Conservation (phyloP, 202 grass and related monocot genomes). For the Cymbopogon flexuosus region DNA sequence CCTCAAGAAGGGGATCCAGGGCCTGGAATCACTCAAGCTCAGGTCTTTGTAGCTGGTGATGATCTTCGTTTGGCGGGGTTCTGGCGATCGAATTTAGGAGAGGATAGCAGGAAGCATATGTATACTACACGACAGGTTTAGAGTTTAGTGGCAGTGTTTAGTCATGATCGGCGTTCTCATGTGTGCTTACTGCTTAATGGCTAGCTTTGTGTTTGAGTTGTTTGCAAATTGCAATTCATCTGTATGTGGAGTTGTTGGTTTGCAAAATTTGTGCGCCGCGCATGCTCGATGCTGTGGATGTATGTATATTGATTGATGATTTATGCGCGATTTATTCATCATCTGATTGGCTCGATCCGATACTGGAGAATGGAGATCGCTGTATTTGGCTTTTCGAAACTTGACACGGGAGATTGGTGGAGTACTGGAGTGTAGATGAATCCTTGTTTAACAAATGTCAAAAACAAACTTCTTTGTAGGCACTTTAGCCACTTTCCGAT, state of each 20-base stretch:
- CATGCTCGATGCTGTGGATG: background rate
- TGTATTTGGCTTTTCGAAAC: background rate
- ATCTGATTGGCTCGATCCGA: background rate
- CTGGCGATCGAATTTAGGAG: background rate
- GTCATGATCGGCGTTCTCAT: background rate
- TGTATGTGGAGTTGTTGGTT: background rate
- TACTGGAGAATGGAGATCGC: background rate
- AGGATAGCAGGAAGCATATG: background rate
- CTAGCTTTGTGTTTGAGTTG: background rate
- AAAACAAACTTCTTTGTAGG: too few species aligned
- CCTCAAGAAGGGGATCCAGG: conserved; percentile 50
- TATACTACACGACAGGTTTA: background rate
- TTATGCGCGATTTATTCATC: background rate
- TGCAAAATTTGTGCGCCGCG: conserved; percentile 12
- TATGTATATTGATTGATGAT: background rate
- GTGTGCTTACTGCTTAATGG: background rate
- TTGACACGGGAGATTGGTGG: too few species aligned
- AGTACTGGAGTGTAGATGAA: too few species aligned
- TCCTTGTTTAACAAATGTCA: too few species aligned
- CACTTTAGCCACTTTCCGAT: too few species aligned
- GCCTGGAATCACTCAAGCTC: conserved; percentile 31
- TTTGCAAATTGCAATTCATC: background rate
- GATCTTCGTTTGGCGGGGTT: background rate
- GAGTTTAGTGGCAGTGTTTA: background rate
- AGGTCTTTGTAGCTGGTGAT: background rate